Base-by-base conservation (phyloP, 306 rosid species). In the Acacia acuminata region DNA sequence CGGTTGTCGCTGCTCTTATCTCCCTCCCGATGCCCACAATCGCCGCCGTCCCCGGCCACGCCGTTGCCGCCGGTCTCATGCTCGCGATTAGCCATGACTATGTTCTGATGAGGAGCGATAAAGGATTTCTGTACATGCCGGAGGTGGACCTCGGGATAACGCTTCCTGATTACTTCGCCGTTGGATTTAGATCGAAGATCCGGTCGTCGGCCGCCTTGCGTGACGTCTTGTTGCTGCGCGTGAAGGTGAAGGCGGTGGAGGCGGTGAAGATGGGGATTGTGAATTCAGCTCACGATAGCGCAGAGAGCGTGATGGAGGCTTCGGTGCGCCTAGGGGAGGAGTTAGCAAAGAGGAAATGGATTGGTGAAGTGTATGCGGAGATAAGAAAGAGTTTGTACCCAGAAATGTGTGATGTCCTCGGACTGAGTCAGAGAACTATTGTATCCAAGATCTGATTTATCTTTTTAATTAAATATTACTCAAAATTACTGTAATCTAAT, bases 11-110 rank as follows among this genome's bases (percentile, higher is more conserved):
- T 16, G 91, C 85, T 51, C 78, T 90, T 3, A 63, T 89, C 50
- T 90, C 89, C 19, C 86, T 92, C 75, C 94, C 90, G 3, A 86
- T 92, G 83, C 97, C 94, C 5, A 88, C 94, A 6, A 53, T 92
- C 61, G 97, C 93, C 20, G 88, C 85, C 50, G 43, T 92, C 0
- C n/a, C 88, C 20, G 96, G 92, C 79, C 92, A 92, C 66, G 90
- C 90, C 17, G 89, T 87, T 65, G 94, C 88, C 0, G 91, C 88
- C 3, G 92, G 94, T 3, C 25, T 87, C 81, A 0, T 86, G 4
- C 79, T 90, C 5, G 94, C 94, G 17, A 58, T 89, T 15, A 6
- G 86, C 80, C 93, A 92, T 66, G 97, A 90, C 75, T 86, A 90
- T 85, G 1, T 92, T 78, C 5, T 88, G 8, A 87, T 90, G 97